phyloP scores from a whole-genome alignment of 2,329 filamentous ascomycete species.

The Aspergillus novoparasiticus region DNA sequence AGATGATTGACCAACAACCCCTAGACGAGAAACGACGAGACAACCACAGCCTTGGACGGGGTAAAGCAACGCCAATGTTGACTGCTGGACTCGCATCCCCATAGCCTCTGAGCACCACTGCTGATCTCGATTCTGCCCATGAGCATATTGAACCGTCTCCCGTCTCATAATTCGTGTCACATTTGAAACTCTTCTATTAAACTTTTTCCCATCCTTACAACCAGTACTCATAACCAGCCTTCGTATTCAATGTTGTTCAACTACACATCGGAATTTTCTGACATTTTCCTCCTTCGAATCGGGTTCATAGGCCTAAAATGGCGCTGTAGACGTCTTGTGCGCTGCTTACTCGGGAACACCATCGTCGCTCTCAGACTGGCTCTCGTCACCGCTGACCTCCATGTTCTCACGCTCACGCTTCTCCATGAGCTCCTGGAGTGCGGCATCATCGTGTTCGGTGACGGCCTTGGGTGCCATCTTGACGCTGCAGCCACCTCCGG shows the following conservation, averaged over 20 bases:
- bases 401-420: slow-evolving; percentile 98
- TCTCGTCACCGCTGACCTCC: slow-evolving; percentile 97
- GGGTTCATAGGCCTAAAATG: not conserved
- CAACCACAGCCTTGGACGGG: slow-evolving; percentile 7
- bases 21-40: slow-evolving; percentile 9
- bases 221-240: not conserved
- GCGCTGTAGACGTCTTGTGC: not conserved
- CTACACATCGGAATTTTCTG: not conserved
- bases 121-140: slow-evolving; percentile 20
- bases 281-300: not conserved
- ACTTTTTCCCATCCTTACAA: slow-evolving; percentile 21
- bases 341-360: slow-evolving; percentile 62
- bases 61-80: slow-evolving; percentile 8
- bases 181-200: slow-evolving; percentile 27
- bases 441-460: slow-evolving; percentile 96
- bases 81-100: slow-evolving; percentile 6
- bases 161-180: slow-evolving; percentile 31
- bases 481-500: slow-evolving; percentile 79
- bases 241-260: slow-evolving; percentile 3
- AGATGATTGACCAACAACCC: slow-evolving; percentile 18
- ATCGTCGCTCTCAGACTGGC: slow-evolving; percentile 92
- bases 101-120: slow-evolving; percentile 14
- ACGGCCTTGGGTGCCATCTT: slow-evolving; percentile 99
- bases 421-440: slow-evolving; percentile 97
- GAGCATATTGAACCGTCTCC: slow-evolving; percentile 28